Base-by-base conservation (phyloP, 345 rosid genomes). In the Hibiscus mutabilis region DNA sequence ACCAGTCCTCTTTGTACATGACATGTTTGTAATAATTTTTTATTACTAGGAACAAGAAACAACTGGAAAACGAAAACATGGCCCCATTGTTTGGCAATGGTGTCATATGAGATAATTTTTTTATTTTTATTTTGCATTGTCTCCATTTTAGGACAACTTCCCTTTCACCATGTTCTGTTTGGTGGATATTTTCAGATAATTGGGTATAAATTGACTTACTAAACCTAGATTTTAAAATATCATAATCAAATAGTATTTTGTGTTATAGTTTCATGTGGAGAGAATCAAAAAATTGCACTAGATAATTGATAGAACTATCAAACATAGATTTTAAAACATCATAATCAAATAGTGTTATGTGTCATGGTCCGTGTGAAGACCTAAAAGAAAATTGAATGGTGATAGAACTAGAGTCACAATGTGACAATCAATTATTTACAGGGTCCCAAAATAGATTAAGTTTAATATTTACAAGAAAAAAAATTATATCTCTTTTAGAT, bases 41-140 rank as follows among this genome's bases (percentile, higher is more conserved):
- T 16, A 51, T 15, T 51, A 51, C 53, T 1, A 37, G 42, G 10
- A 37, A 10, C 42, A 37, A 8, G 2, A 10, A 37, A 37, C 42
- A 37, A 37, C 42, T 37, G 42, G 42, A 37, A 37, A 8, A 8
- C 11, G 42, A 37, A 70, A 66, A 21, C 60, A 64, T 59, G 68
- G n/a, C 8, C 71, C 79, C 75, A 4, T 60, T 68, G 69, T 66
- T 73, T 61, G 72, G 40, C 33, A 52, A 70, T 55, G 47, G 42
- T 51, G 67, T 70, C 52, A 40, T 47, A 49, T 66, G n/a, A 52
- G 66, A 69, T 69, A 62, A 14, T n/a, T n/a, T n/a, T n/a, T n/a
- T n/a, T n/a, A n/a, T n/a, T n/a, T n/a, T n/a, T n/a, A n/a, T n/a
- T n/a, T n/a, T n/a, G n/a, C 37, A n/a, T 2, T 69, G 79, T 73